These are phyloP conservation scores for Saccharomycopsis sp. DNA, from an alignment of 805 yeast species.

Conservation along the genomic window DNA sequence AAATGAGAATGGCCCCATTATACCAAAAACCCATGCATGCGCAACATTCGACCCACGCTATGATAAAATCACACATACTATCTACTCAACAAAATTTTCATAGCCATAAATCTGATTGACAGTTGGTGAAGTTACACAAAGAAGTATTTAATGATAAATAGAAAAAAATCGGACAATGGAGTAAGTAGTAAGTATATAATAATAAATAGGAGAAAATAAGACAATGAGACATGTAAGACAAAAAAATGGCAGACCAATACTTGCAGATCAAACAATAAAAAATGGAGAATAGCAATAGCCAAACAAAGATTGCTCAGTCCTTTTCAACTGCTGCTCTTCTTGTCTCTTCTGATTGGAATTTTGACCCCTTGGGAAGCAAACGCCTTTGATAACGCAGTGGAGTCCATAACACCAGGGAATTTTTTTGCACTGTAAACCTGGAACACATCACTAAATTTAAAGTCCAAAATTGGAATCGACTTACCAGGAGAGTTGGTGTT, in stretches of 20 bases:
- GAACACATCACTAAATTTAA: conserved; percentile 31
- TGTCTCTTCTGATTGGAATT: conserved; percentile 35
- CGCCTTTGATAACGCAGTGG: conserved; percentile 33
- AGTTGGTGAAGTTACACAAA: no score
- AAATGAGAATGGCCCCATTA: no score
- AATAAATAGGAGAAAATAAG: neutral
- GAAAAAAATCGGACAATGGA: no score
- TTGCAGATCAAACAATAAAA: neutral
- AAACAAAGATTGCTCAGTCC: neutral
- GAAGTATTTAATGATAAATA: no score
- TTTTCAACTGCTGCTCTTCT: conserved; percentile 15
- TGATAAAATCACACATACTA: no score
- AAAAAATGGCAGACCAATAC: neutral
- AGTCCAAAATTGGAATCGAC: conserved; percentile 24
- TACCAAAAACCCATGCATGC: no score
- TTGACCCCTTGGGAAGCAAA: conserved; percentile 39
- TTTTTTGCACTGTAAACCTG: conserved; percentile 37
- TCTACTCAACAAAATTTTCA: no score
- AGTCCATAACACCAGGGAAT: conserved; percentile 40
- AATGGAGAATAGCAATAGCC: neutral
- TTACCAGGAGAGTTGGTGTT: conserved; percentile 16
- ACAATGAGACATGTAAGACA: neutral
- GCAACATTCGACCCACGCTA: no score
- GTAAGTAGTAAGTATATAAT: no score
- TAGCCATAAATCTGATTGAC: no score